Percentiles rank a stretch among this genome's conserved stretches.
These are phyloP conservation scores for Zymoseptoria pseudotritici DNA, from an alignment of 2,329 filamentous ascomycete species.

Conservation along the genomic window DNA sequence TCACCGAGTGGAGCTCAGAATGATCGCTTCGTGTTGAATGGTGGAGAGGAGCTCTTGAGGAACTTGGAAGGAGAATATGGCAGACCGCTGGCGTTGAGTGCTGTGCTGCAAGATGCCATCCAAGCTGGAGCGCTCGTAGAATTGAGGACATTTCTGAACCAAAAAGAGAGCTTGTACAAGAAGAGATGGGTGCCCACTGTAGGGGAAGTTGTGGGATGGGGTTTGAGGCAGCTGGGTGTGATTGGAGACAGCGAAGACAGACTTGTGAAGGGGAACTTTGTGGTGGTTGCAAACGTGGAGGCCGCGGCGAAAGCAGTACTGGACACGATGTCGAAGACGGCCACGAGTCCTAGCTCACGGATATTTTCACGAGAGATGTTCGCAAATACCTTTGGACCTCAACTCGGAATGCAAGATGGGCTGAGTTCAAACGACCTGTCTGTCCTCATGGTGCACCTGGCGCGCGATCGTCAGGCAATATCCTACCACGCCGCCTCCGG, in stretches of 20 bases:
- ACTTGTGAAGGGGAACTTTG: constrained; percentile 55
- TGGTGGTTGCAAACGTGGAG: constrained; percentile 56
- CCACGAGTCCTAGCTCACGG: constrained; percentile 28
- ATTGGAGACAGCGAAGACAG: constrained; percentile 35
- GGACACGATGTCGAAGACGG: constrained; percentile 24
- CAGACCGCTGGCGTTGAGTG: constrained; percentile 69
- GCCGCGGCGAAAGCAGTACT: constrained; percentile 37
- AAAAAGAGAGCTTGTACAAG: constrained; percentile 64
- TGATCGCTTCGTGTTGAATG: constrained; percentile 45
- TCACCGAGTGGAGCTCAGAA: constrained; percentile 30
- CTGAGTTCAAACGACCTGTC: constrained; percentile 41
- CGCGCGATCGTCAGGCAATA: constrained; percentile 45
- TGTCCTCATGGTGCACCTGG: constrained; percentile 36
- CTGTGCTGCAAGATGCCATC: constrained; percentile 70
- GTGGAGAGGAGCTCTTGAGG: constrained; percentile 57
- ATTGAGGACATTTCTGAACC: constrained; percentile 58
- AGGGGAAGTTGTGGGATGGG: constrained; percentile 62
- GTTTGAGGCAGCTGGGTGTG: constrained; percentile 55
- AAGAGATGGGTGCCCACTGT: constrained; percentile 57
- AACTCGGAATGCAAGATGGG: constrained; percentile 17
- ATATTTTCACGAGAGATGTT: constrained; percentile 28
- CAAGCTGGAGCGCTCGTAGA: constrained; percentile 61
- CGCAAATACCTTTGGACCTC: constrained; percentile 18
- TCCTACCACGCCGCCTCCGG: constrained; percentile 29
- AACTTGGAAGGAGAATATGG: constrained; percentile 75